phyloP scores from a whole-genome alignment of 495 filamentous ascomycete species.

The Neurospora africana region DNA sequence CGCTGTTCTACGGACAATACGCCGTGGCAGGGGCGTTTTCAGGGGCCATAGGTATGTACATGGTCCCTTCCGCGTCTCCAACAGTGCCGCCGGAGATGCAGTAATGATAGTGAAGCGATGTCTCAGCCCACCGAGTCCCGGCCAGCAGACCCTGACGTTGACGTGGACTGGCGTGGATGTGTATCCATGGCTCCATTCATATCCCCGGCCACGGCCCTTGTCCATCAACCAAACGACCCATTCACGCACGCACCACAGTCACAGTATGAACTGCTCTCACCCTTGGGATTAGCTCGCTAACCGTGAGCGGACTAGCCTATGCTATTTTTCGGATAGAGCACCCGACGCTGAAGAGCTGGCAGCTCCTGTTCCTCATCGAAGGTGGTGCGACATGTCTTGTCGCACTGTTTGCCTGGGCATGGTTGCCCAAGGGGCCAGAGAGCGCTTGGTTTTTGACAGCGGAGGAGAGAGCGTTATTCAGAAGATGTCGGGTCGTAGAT shows the following conservation, averaged over 20 bases:
- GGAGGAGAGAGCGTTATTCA: conserved; percentile 22
- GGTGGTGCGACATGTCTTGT: conserved; percentile 36
- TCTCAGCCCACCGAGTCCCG: not conserved
- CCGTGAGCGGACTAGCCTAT: conserved; percentile 10
- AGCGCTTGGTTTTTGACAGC: conserved; percentile 45
- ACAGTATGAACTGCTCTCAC: not conserved
- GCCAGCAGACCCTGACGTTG: not conserved
- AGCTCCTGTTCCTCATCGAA: conserved; percentile 49
- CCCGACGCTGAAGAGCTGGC: conserved; percentile 36
- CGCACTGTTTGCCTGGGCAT: conserved; percentile 37
- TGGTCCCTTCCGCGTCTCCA: conserved; percentile 10
- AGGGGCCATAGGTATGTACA: conserved; percentile 26
- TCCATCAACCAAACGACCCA: not conserved
- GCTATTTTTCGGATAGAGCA: conserved; percentile 19
- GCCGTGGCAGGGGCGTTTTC: conserved; percentile 45
- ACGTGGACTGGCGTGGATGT: not conserved
- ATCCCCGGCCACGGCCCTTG: not conserved
- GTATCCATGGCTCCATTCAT: not conserved
- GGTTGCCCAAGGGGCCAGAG: conserved; percentile 39
- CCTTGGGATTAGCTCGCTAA: not conserved
- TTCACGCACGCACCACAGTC: not conserved
- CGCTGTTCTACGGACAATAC: conserved; percentile 46
- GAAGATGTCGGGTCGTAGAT: not conserved
- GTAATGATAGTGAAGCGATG: not conserved
- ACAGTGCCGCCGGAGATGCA: not conserved